phyloP scores from a whole-genome alignment of 164 flowering plant species.

The Vitis labrusca region DNA sequence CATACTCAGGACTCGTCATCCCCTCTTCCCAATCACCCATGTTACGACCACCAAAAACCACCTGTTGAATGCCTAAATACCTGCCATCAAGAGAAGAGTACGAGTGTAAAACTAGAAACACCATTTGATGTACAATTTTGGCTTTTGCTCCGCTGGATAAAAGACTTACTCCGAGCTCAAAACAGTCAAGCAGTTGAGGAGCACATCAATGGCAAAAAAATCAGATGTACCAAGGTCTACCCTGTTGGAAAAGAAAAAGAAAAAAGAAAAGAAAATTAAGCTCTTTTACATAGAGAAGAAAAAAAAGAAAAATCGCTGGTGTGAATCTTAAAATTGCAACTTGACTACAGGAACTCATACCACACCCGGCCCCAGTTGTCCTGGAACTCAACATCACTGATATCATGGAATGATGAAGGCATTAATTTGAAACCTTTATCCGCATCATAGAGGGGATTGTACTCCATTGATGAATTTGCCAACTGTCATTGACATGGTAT shows the following conservation, averaged over 20 bases:
- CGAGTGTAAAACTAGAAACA: not conserved
- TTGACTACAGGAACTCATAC: conserved; percentile 29
- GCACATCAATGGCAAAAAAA: conserved; percentile 79
- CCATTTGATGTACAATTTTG: not conserved
- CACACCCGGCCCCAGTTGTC: conserved; percentile 94
- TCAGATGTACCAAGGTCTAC: conserved; percentile 96
- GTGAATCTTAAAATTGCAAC: too few relatives aligned
- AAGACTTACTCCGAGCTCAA: conserved; percentile 79
- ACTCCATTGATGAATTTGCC: conserved; percentile 64
- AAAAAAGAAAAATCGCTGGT: too few relatives aligned
- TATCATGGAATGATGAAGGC: conserved; percentile 95
- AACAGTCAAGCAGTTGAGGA: conserved; percentile 83
- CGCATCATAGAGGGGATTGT: conserved; percentile 72
- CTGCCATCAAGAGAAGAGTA: conserved; percentile 28
- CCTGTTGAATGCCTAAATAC: conserved; percentile 80
- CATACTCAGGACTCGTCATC: conserved; percentile 70
- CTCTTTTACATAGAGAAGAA: too few relatives aligned
- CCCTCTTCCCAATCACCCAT: conserved; percentile 98
- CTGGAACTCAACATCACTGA: conserved; percentile 90
- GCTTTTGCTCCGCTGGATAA: too few relatives aligned
- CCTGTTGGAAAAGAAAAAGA: conserved; percentile 43
- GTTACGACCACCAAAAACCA: conserved; percentile 75
- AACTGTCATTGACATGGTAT: conserved; percentile 40
- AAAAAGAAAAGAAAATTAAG: not conserved
- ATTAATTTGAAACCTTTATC: conserved; percentile 71